Conservation (phyloP, 495 filamentous ascomycete species). For the Penicillium atrosanguineum region DNA sequence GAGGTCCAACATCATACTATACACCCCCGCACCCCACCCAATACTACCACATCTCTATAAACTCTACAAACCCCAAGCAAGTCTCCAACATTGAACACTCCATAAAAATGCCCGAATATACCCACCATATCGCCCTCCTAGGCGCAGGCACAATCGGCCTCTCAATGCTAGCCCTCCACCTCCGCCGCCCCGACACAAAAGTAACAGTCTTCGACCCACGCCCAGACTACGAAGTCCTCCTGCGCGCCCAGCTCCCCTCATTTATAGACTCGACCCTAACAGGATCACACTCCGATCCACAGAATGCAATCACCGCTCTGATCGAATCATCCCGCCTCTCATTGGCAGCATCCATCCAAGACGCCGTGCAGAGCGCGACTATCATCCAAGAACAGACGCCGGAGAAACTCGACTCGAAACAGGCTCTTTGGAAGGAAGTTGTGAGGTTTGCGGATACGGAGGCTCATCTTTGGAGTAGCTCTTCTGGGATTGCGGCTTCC, state of each 20-base stretch:
- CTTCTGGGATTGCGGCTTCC: conserved; percentile 55
- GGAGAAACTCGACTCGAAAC: conserved; percentile 50
- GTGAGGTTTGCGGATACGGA: conserved; percentile 31
- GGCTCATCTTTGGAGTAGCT: conserved; percentile 56
- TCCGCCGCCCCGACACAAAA: conserved; percentile 37
- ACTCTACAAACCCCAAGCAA: neutral
- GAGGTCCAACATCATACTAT: too few relatives aligned
- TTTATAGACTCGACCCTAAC: conserved; percentile 12
- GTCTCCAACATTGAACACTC: neutral
- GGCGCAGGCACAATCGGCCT: conserved; percentile 60
- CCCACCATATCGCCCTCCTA: conserved; percentile 48
- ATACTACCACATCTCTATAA: neutral
- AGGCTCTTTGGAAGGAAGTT: conserved; percentile 49
- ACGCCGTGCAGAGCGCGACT: conserved; percentile 42
- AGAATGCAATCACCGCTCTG: conserved; percentile 1
- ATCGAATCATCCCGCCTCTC: conserved; percentile 30
- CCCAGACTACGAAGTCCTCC: conserved; percentile 47
- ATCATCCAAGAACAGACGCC: conserved; percentile 61
- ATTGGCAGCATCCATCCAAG: conserved; percentile 34
- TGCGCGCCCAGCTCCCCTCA: conserved; percentile 38
- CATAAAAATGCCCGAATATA: conserved; percentile 14
- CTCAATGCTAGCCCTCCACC: conserved; percentile 56
- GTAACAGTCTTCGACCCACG: conserved; percentile 54
- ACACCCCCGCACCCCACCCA: too few relatives aligned
- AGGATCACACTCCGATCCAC: conserved; percentile 9